phyloP scores from a whole-genome alignment of 371 early-diverging fungal species.

The Lichtheimia ornata region DNA sequence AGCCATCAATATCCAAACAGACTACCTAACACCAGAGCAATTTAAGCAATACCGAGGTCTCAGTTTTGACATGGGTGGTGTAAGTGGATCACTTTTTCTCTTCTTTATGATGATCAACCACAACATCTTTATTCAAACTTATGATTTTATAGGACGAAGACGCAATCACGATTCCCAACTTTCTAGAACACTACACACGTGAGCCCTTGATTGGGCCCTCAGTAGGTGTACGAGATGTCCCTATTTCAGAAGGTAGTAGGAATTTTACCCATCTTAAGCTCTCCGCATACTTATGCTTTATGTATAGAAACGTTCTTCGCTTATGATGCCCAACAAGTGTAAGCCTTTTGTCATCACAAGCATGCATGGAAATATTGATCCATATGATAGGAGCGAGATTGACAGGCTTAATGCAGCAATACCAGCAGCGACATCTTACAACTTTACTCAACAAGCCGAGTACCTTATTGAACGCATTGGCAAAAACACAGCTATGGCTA shows the following conservation, averaged over 20 bases:
- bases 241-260: no score
- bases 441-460: slow-evolving; percentile 28
- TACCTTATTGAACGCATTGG: slow-evolving; percentile 35
- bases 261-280: no score
- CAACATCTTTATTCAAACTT: neutral
- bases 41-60: slow-evolving; percentile 36
- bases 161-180: slow-evolving; percentile 28
- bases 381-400: neutral
- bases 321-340: slow-evolving; percentile 20
- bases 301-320: slow-evolving; percentile 34
- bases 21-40: slow-evolving; percentile 12
- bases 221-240: slow-evolving; percentile 13
- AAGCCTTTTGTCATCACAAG: slow-evolving; percentile 2
- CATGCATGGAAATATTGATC: neutral
- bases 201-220: slow-evolving; percentile 26
- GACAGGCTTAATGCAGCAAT: slow-evolving; percentile 29
- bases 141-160: slow-evolving; percentile 27
- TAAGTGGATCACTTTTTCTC: slow-evolving; percentile 11
- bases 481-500: slow-evolving; percentile 8
- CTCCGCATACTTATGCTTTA: neutral
- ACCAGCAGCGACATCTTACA: slow-evolving; percentile 29
- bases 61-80: slow-evolving; percentile 35
- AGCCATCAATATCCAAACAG: slow-evolving; percentile 24
- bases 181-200: slow-evolving; percentile 25
- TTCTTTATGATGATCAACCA: neutral